Base-by-base conservation (phyloP, 257 asterid genomes). In the Scutellaria minor region DNA sequence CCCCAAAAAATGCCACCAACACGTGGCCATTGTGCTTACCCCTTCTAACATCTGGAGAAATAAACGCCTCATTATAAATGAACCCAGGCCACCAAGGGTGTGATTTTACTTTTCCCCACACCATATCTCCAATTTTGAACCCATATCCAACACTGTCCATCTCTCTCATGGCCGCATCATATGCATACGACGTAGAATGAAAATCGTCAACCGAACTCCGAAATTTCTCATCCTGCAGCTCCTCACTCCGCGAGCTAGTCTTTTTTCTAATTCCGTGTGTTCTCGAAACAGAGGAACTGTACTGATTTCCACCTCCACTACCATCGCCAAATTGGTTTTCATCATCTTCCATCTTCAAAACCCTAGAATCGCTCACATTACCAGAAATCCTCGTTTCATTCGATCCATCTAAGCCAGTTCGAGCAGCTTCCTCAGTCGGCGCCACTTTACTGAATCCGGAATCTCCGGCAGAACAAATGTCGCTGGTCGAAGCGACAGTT, bases 31-130 rank as follows among this genome's bases (percentile, higher is more conserved):
- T 93, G 6, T 84, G 85, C 79, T 90, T 95, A 76, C 83, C 87
- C 80, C 89, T 85, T 57, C 86, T 80, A 47, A 95, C 99, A 8
- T 92, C 77, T 10, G 87, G 70, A 4, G 96, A 80, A 47, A 96
- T 98, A 60, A 87, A 81, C 2, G 85, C 82, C 85, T 92, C 99
- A 18, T 81, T 80, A 60, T 78, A 90, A 46, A 92, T 86, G 39
- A 84, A 96, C 1, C 99, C 99, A 11, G 99, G 98, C 99, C 99
- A 95, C 99, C 98, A 92, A 0, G 99, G 99, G 76, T 95, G 99
- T 6, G 99, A 95, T 78, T 92, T 92, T 68, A 95, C 99, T 64
- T 92, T 92, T 13, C 98, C 99, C 99, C 99, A 95, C 41, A 95
- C 99, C 99, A 95, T 90, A 75, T 95, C 98, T 6, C 99, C 99